Conservation (phyloP, 345 rosid species). For the Draba incana region DNA sequence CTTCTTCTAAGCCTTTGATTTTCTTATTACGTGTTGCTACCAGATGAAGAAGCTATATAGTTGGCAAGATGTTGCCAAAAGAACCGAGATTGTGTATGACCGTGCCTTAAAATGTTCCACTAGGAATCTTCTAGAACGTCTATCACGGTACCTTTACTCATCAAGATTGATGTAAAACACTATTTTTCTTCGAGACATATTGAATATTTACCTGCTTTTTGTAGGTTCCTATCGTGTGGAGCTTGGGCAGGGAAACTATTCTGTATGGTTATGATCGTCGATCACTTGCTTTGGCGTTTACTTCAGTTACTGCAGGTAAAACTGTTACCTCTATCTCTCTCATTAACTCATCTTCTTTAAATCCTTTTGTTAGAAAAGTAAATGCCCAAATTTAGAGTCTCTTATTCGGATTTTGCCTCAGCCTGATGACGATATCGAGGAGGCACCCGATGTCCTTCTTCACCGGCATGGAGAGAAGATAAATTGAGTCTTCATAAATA, state of each 20-base stretch:
- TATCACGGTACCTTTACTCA: constrained; percentile 55
- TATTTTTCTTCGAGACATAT: neutral
- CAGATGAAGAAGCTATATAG: constrained; percentile 79
- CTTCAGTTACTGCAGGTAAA: constrained; percentile 68
- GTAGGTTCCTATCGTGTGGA: constrained; percentile 89
- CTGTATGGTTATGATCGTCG: constrained; percentile 88
- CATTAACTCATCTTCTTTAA: neutral
- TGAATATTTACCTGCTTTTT: neutral
- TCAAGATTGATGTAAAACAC: neutral
- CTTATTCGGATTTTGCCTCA: constrained; percentile 34
- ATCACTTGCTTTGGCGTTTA: constrained; percentile 73
- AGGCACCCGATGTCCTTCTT: constrained; percentile 59
- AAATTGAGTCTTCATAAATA: neutral
- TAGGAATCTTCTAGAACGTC: constrained; percentile 62
- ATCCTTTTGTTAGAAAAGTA: neutral
- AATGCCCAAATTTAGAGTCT: neutral
- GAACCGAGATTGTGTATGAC: constrained; percentile 89
- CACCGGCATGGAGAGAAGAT: constrained; percentile 19
- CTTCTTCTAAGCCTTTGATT: constrained; percentile 10
- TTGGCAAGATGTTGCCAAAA: constrained; percentile 96
- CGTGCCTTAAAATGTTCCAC: constrained; percentile 72
- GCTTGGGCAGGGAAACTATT: constrained; percentile 94
- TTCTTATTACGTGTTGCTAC: constrained; percentile 8
- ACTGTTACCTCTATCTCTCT: neutral
- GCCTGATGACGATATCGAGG: constrained; percentile 80